Conservation (phyloP, 2,329 filamentous ascomycete species). For the Stachybotrys elegans region DNA sequence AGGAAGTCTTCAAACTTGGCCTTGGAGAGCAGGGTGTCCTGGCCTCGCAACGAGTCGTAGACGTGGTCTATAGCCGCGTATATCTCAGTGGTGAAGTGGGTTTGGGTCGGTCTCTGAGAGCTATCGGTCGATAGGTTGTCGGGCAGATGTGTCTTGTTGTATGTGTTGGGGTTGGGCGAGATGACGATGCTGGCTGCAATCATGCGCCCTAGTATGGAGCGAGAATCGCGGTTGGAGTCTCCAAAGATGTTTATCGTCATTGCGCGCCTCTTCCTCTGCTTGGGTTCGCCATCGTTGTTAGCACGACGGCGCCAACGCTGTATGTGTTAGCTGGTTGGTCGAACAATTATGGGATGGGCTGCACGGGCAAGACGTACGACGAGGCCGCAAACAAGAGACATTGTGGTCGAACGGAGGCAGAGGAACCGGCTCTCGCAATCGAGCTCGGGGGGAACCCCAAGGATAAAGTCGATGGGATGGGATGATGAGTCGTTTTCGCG, state of each 20-base stretch:
- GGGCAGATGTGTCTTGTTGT: constrained; percentile 10
- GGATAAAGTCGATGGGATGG: too few relatives aligned
- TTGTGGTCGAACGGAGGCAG: constrained; percentile 5
- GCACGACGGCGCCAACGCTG: constrained; percentile 6
- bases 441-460: too few relatives aligned
- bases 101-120: constrained; percentile 11
- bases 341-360: not conserved
- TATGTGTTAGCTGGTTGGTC: not conserved
- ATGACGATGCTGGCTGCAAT: constrained; percentile 26
- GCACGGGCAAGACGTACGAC: constrained; percentile 13
- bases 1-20: constrained; percentile 45
- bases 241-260: constrained; percentile 36
- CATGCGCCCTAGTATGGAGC: constrained; percentile 24
- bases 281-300: not conserved
- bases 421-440: not conserved
- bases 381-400: constrained; percentile 17
- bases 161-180: constrained; percentile 21
- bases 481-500: too few relatives aligned
- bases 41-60: constrained; percentile 39
- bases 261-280: constrained; percentile 16
- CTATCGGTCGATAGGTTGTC: constrained; percentile 20
- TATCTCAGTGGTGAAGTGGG: constrained; percentile 42
- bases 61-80: constrained; percentile 42
- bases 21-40: constrained; percentile 21
- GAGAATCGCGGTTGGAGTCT: constrained; percentile 25